A percentile compares a stretch with the other conserved stretches of the same genome.
Conservation (phyloP, 106 monocot genomes). For the Dioscorea zingiberensis region DNA sequence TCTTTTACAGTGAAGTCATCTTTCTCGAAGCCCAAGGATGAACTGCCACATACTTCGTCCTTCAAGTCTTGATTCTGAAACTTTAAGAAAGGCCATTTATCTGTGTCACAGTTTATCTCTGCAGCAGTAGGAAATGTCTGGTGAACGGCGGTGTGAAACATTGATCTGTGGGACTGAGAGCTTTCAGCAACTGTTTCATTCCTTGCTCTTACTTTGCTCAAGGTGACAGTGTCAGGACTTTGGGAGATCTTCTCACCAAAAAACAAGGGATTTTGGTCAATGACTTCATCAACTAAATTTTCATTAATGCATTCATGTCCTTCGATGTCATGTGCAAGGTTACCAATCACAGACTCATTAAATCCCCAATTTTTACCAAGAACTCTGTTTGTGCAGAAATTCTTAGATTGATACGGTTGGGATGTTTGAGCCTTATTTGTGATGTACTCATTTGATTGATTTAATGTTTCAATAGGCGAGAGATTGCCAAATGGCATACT, state of each 20-base stretch:
- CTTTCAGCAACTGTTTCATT: slow-evolving; percentile 15
- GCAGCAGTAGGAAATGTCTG: slow-evolving; percentile 36
- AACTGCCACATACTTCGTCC: neutral
- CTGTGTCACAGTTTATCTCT: no score
- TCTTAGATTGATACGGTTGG: slow-evolving; percentile 8
- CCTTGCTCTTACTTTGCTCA: slow-evolving; percentile 13
- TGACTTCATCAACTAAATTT: slow-evolving; percentile 22
- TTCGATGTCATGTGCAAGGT: slow-evolving; percentile 9
- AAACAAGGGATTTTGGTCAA: slow-evolving; percentile 15
- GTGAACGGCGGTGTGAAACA: slow-evolving; percentile 7
- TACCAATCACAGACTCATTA: slow-evolving; percentile 13
- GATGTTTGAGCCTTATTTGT: slow-evolving; percentile 14
- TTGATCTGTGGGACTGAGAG: slow-evolving; percentile 18
- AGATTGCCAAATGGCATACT: slow-evolving; percentile 20
- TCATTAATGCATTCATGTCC: slow-evolving; percentile 12
- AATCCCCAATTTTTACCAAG: slow-evolving; percentile 10
- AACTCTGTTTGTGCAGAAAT: slow-evolving; percentile 8
- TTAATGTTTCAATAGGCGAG: slow-evolving; percentile 18
- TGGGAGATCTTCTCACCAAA: slow-evolving; percentile 16
- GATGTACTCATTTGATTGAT: slow-evolving; percentile 6
- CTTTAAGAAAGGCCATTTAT: slow-evolving; percentile 14
- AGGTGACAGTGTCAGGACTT: slow-evolving; percentile 7
- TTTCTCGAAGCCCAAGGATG: slow-evolving; percentile 1
- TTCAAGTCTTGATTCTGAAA: slow-evolving; percentile 13
- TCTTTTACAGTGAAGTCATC: slow-evolving; percentile 14